Evolutionary conservation across 768 basidiomycete species (phyloP).

Genomic region (Tubosaeta brunneosetosa): DNA sequence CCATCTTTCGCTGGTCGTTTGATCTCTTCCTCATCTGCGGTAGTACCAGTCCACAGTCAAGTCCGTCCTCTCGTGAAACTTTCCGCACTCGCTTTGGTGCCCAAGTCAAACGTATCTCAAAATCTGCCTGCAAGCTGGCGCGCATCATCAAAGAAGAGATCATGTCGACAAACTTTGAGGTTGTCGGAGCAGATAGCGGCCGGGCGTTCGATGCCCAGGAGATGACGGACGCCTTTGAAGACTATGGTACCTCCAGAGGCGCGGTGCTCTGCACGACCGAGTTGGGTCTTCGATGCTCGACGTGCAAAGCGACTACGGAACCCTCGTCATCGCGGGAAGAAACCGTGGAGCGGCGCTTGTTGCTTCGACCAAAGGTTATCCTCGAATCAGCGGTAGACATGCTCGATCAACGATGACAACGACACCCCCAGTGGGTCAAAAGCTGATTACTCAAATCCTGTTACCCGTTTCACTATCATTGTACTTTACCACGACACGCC

Average conservation of each 20-base stretch:
- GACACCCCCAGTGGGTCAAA: neutral
- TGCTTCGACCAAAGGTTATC: slow-evolving; percentile 72
- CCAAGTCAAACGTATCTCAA: slow-evolving; percentile 63
- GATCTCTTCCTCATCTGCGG: slow-evolving; percentile 66
- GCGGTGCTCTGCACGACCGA: slow-evolving; percentile 66
- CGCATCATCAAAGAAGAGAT: slow-evolving; percentile 68
- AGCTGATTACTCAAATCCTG: neutral
- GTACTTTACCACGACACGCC: slow-evolving; percentile 11
- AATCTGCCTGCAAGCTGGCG: slow-evolving; percentile 58
- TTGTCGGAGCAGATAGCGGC: slow-evolving; percentile 56
- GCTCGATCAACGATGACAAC: slow-evolving; percentile 33
- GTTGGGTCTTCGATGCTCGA: slow-evolving; percentile 63
- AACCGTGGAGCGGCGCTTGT: slow-evolving; percentile 50
- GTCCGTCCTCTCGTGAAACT: slow-evolving; percentile 34
- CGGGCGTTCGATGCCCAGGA: slow-evolving; percentile 43
- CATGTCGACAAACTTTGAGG: slow-evolving; percentile 72
- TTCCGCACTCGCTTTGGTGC: slow-evolving; percentile 50
- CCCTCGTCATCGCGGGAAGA: slow-evolving; percentile 34
- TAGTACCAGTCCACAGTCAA: slow-evolving; percentile 40
- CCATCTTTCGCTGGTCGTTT: slow-evolving; percentile 66
- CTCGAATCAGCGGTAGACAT: slow-evolving; percentile 63
- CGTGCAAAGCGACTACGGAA: slow-evolving; percentile 34
- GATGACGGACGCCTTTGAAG: slow-evolving; percentile 63
- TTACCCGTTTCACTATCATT: slow-evolving; percentile 6
- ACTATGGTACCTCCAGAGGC: slow-evolving; percentile 48